Percentiles rank a stretch among this genome's conserved stretches.
Conservation (phyloP, 2,329 filamentous ascomycete genomes). For the Orbilia quercus region DNA sequence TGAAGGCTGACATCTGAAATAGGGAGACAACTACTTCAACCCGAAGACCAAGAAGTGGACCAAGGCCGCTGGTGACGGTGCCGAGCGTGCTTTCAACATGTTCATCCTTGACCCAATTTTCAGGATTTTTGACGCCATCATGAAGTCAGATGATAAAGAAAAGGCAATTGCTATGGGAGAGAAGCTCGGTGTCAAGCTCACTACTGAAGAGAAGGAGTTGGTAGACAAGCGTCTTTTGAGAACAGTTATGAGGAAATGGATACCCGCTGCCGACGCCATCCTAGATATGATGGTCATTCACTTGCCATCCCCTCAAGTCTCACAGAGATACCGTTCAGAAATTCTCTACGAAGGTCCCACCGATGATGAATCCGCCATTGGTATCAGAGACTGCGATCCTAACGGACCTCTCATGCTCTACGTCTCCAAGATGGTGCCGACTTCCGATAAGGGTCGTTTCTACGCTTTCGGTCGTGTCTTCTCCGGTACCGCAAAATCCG, state of each 20-base stretch:
- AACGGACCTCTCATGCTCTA: slow-evolving; percentile 99
- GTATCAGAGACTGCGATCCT: slow-evolving; percentile 98
- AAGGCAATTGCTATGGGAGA: slow-evolving; percentile 83
- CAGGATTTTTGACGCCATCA: slow-evolving; percentile 95
- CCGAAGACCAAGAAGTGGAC: slow-evolving; percentile 99
- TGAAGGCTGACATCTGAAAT: slow-evolving; percentile 56
- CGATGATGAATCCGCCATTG: slow-evolving; percentile 91
- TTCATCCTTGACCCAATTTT: slow-evolving; percentile 99
- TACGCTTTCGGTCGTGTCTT: slow-evolving; percentile 99
- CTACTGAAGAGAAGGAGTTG: slow-evolving; percentile 84
- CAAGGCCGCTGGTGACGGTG: slow-evolving; percentile 77
- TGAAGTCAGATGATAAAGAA: slow-evolving; percentile 95
- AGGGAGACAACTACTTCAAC: slow-evolving; percentile 99
- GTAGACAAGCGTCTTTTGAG: slow-evolving; percentile 98
- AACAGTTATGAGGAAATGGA: slow-evolving; percentile 98
- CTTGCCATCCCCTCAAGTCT: slow-evolving; percentile 92
- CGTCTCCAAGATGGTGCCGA: slow-evolving; percentile 99
- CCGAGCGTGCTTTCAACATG: slow-evolving; percentile 99
- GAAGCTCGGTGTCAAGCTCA: slow-evolving; percentile 96
- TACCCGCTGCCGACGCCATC: slow-evolving; percentile 96
- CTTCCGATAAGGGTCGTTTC: slow-evolving; percentile 99
- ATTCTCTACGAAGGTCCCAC: slow-evolving; percentile 97
- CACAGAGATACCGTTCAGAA: slow-evolving; percentile 97
- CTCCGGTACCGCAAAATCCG: slow-evolving; percentile 95
- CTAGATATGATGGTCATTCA: slow-evolving; percentile 99